These are phyloP conservation scores for Hemerocallis citrina DNA, from an alignment of 106 monocot genomes.

Conservation along the genomic window DNA sequence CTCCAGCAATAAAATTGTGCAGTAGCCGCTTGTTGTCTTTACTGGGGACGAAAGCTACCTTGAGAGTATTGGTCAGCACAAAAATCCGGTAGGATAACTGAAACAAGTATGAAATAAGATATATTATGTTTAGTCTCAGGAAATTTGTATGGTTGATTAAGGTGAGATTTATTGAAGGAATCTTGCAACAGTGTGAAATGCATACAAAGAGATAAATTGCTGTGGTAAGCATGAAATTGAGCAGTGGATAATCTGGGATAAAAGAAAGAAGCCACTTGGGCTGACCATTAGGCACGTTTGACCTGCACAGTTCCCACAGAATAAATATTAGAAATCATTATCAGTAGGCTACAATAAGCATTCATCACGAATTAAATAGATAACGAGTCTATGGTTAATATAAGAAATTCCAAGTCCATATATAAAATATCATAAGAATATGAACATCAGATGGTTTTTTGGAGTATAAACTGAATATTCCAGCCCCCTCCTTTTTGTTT, in stretches of 20 bases:
- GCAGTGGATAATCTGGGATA: constrained; percentile 85
- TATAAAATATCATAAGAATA: too few species aligned
- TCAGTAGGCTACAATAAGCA: too few species aligned
- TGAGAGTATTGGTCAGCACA: constrained; percentile 55
- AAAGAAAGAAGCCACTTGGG: constrained; percentile 92
- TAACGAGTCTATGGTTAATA: neutral
- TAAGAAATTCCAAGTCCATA: too few species aligned
- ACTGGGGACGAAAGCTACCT: constrained; percentile 53
- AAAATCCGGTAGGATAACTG: constrained; percentile 79
- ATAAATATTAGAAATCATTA: neutral
- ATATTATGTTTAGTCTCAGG: too few species aligned
- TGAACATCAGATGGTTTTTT: neutral
- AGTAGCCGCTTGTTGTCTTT: constrained; percentile 55
- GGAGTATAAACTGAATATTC: neutral
- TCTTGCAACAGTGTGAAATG: neutral
- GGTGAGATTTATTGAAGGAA: neutral
- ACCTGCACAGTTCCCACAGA: constrained; percentile 26
- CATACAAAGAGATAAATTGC: constrained; percentile 79
- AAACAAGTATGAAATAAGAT: neutral
- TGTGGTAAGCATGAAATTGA: constrained; percentile 86
- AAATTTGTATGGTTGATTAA: neutral
- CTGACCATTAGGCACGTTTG: constrained; percentile 82
- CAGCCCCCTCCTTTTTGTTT: neutral
- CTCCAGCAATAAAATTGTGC: constrained; percentile 58
- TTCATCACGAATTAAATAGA: too few species aligned